Base-by-base conservation (phyloP, 2,329 filamentous ascomycete genomes). In the Sordariomycetes sp. region DNA sequence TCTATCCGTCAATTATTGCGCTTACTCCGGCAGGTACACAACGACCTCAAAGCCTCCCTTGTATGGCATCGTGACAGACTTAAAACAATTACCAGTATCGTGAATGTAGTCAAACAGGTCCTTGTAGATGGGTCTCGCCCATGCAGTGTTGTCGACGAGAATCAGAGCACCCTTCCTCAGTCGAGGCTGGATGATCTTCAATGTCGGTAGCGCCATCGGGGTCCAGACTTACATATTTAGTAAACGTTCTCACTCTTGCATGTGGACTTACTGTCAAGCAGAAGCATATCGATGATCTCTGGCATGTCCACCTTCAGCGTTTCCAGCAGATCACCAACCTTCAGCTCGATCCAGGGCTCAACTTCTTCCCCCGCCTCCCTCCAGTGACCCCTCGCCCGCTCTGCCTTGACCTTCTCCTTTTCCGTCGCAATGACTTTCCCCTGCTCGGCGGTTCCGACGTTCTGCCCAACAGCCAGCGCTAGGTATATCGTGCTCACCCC, bases 401-500 rank as follows among this genome's bases (percentile, higher is more conserved):
- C 53, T 0, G 72, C 72, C 50, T 79, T 80, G 6, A 44, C 48
- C 0, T 55, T 47, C 46, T 80, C 75, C 18, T 75, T 67, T 50
- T 80, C 75, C 0, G 75, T 80, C 0, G 65, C 75, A 45, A 79
- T 70, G 1, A 80, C 73, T 25, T 26, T 45, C 12, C 34, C 49
- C 34, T 10, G 50, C 21, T 30, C 54, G 21, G 39, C 9, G 11
- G 37, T 23, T 2, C 43, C 44, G 0, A 55, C 57, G 37, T 70
- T 76, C 35, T 70, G 59, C 0, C 59, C 60, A 1, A 72, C 69
- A 0, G 72, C 75, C 3, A 79, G 55, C 0, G 74, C 72, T 3
- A 79, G 61, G 39, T 78, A 80, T 29, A 79, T 74, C 0, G 75
- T 79, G 36, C 68, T 74, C 2, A 80, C 64, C 3, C 75, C 75